Evolutionary conservation across 176 grass and related monocot genomes (phyloP).

Genomic region (Carex scoparia): DNA sequence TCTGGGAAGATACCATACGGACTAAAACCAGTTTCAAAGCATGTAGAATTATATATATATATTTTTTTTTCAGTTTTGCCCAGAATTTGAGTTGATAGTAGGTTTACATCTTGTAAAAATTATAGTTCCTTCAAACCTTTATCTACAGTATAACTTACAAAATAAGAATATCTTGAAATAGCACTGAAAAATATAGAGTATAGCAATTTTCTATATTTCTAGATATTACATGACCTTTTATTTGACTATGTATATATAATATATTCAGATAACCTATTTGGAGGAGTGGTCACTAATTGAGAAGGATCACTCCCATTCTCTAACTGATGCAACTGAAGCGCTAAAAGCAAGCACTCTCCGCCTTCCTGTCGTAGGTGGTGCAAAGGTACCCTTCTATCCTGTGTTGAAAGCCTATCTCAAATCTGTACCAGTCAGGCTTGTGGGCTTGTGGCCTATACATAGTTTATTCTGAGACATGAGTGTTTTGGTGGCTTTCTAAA

Average conservation of each 20-base stretch:
- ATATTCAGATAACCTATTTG: conserved; percentile 69
- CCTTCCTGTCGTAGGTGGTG: conserved; percentile 71
- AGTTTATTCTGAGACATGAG: neutral
- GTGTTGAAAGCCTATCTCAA: neutral
- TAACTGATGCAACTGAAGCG: conserved; percentile 64
- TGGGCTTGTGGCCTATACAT: neutral
- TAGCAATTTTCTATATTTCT: neutral
- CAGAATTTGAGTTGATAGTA: too few species aligned
- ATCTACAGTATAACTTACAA: neutral
- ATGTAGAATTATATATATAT: too few species aligned
- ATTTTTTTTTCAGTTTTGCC: too few species aligned
- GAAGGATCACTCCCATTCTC: conserved; percentile 48
- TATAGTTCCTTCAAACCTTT: neutral
- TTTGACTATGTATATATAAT: neutral
- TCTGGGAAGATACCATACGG: neutral
- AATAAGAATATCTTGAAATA: too few species aligned
- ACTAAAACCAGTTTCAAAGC: neutral
- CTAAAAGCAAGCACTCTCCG: conserved; percentile 74
- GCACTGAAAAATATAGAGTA: neutral
- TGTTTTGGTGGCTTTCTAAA: conserved; percentile 16
- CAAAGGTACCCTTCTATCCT: conserved; percentile 56
- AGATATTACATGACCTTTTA: neutral
- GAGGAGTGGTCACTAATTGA: conserved; percentile 82
- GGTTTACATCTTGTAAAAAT: neutral
- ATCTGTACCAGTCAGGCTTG: neutral